Evolutionary conservation across 2,329 filamentous ascomycete species (phyloP), one percentile per base, ranked within the genome.

Genomic region (Zymoseptoria brevis): DNA sequence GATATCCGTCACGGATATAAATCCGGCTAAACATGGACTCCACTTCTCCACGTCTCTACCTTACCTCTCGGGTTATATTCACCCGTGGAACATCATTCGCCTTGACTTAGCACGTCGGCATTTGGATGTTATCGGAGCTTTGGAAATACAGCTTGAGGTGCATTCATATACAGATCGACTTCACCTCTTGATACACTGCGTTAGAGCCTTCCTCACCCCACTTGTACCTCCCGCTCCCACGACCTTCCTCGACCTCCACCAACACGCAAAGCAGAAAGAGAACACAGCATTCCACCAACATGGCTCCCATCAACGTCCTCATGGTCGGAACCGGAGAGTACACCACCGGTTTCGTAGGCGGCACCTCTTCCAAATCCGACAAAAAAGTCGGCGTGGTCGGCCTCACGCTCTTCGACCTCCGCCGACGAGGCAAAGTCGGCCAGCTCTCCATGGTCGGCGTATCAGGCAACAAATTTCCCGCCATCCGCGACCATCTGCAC

Each of bases 331-430:
- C 92, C 9, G 93, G 92, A 70, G 92, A 96, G 81, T 96, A 96
- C 81, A 96, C 93, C 69, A 96, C 93, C 50, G 92, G 92, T 59
- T 96, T 94, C 68, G 91, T 96, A 59, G 90, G 89, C 59, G 87
- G 86, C 61, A 88, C 87, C 60, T 87, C 86, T 55, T 96, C 90
- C 3, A 87, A 83, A 9, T 96, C 90, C 54, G 93, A 96, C 81
- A 96, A 96, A 80, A 96, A 96, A 76, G 88, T 96, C 54, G 92
- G 93, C 60, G 93, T 96, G 8, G 92, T 96, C 19, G 92, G 89
- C 49, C 78, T 96, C 73, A 93, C 89, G 22, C 80, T 96, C 66
- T 96, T 96, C 74, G 92, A 96, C 74, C 81, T 96, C 65, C 86
- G 92, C 61, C 83, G 91, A 63, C 83, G 92, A 73, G 91, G 92